Evolutionary conservation across 2,329 filamentous ascomycete genomes (phyloP).

Genomic region (Cordyceps pruinosa): DNA sequence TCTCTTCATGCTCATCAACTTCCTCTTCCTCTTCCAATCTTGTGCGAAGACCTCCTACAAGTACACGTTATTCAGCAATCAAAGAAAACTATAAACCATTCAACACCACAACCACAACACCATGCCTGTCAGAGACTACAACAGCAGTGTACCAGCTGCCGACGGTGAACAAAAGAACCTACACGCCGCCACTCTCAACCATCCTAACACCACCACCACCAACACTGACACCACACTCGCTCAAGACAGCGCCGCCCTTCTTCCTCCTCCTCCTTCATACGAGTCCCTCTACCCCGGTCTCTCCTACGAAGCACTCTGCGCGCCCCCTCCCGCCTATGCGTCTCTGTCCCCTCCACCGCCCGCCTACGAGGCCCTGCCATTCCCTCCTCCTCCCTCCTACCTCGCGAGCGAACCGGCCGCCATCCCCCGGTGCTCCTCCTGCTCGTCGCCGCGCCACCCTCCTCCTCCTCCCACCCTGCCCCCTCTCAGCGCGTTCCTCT

Average conservation of each 20-base stretch:
- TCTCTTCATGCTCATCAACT: neutral
- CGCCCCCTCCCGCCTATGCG: neutral
- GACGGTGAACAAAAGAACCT: neutral
- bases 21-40: neutral
- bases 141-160: neutral
- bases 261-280: neutral
- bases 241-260: neutral
- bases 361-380: neutral
- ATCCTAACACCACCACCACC: neutral
- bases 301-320: neutral
- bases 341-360: neutral
- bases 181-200: neutral
- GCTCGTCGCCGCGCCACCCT: neutral
- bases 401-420: too few species aligned
- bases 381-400: neutral
- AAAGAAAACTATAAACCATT: neutral
- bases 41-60: neutral
- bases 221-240: neutral
- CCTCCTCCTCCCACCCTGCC: conserved; percentile 1
- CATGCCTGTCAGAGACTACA: neutral
- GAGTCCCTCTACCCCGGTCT: neutral
- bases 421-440: neutral
- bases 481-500: neutral
- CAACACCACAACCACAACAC: neutral
- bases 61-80: neutral